Conservation (phyloP, 306 rosid species). For the Vigna nakashimae region DNA sequence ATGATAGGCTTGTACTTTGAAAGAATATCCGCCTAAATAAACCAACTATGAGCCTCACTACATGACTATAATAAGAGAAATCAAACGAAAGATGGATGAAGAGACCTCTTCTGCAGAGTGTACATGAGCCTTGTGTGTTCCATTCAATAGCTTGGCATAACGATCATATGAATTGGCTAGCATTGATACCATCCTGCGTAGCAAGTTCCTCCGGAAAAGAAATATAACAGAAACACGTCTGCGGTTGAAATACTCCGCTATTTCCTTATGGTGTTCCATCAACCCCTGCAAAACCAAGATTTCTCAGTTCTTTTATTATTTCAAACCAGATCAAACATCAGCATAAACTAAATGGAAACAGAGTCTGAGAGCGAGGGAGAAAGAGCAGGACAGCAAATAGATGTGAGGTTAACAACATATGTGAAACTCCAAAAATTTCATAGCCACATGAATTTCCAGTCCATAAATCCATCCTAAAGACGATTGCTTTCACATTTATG, state of each 20-base stretch:
- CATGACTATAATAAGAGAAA: neutral
- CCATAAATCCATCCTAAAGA: slow-evolving; percentile 14
- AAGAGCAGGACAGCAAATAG: slow-evolving; percentile 33
- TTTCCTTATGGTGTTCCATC: slow-evolving; percentile 77
- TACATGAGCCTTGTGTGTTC: slow-evolving; percentile 94
- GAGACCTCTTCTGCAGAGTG: slow-evolving; percentile 85
- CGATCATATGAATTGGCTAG: slow-evolving; percentile 94
- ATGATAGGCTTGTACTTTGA: slow-evolving; percentile 82
- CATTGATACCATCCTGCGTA: slow-evolving; percentile 80
- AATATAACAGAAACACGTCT: slow-evolving; percentile 81
- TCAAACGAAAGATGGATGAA: slow-evolving; percentile 35
- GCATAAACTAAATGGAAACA: slow-evolving; percentile 10
- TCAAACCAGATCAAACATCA: slow-evolving; percentile 27
- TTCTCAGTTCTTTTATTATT: slow-evolving; percentile 40
- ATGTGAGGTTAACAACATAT: slow-evolving; percentile 4
- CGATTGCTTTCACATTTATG: slow-evolving; percentile 14
- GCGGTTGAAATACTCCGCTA: slow-evolving; percentile 78
- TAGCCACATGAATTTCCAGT: slow-evolving; percentile 29
- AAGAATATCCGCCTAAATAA: slow-evolving; percentile 75
- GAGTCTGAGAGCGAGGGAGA: neutral
- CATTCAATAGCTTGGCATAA: slow-evolving; percentile 87
- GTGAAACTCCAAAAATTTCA: slow-evolving; percentile 24
- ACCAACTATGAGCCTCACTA: slow-evolving; percentile 40
- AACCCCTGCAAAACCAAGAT: slow-evolving; percentile 67
- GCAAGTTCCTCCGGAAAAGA: slow-evolving; percentile 82